phyloP scores from a whole-genome alignment of 768 basidiomycete species.

The Neoboletus brunneissimus region DNA sequence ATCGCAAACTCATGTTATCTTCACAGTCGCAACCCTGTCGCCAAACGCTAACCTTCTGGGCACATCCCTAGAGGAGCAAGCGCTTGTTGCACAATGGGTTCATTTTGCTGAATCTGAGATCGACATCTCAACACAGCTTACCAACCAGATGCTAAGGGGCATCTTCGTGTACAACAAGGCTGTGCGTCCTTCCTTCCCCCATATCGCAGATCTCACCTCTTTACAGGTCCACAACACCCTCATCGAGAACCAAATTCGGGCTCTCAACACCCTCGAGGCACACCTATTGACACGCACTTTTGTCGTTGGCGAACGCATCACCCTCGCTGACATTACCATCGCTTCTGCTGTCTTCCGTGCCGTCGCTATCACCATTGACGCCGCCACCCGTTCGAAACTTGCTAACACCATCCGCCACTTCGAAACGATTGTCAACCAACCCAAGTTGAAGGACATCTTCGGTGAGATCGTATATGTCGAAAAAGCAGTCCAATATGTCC shows the following conservation, averaged over 20 bases:
- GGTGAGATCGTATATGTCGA: constrained; percentile 60
- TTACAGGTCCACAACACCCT: constrained; percentile 56
- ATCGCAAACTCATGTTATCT: constrained; percentile 13
- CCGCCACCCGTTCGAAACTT: constrained; percentile 58
- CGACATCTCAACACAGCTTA: constrained; percentile 34
- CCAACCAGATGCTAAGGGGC: constrained; percentile 45
- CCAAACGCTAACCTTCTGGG: constrained; percentile 82
- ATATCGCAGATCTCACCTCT: neutral
- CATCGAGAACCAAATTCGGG: constrained; percentile 51
- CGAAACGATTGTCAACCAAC: constrained; percentile 87
- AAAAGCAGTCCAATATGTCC: constrained; percentile 65
- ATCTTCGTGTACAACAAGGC: constrained; percentile 78
- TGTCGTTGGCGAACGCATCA: constrained; percentile 92
- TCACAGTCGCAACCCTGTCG: constrained; percentile 68
- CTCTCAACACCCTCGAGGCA: constrained; percentile 66
- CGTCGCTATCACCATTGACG: constrained; percentile 60
- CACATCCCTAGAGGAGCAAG: constrained; percentile 57
- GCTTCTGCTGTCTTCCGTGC: constrained; percentile 57
- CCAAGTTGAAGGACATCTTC: constrained; percentile 65
- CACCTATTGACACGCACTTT: constrained; percentile 80
- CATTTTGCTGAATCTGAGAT: constrained; percentile 73
- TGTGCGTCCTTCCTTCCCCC: constrained; percentile 40
- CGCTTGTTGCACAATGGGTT: constrained; percentile 83
- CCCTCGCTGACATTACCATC: constrained; percentile 81
- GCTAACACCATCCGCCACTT: constrained; percentile 80